Evolutionary conservation across 371 early-diverging fungal species (phyloP), one percentile per base, ranked within the genome.

Genomic region (Lichtheimia hyalospora): DNA sequence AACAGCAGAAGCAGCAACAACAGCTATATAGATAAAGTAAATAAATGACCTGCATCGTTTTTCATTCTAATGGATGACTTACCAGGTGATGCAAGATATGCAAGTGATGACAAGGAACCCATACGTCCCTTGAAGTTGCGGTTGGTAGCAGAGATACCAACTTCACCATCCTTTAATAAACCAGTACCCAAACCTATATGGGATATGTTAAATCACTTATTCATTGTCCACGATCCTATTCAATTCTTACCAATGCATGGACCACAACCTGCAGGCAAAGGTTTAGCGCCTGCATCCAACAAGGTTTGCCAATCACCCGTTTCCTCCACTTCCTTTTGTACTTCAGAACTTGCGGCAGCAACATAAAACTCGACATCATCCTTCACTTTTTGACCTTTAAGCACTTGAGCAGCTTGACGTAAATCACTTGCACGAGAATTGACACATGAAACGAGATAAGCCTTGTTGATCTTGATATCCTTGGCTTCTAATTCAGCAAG

Each of bases 121-220:
- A 97, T 97, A 39, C 98, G 88, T 40, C 98, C 98, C 82, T 96
- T 96, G 75, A 92, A 97, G 76, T 97, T 97, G 50, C 98, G 87
- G 75, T 97, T 97, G 28, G 98, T 96, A 15, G 98, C 96, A 21
- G 95, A 95, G 44, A 97, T 96, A 51, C 96, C 96, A 3, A 96
- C 92, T 75, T 96, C 96, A 18, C 91, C 91, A 70, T 96, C 96
- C 76, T 92, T 84, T 50, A 96, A 81, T 63, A 96, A 77, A 51
- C 96, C 97, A 6, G 85, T 85, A 27, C 96, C 96, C 12, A 96
- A 81, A 20, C 93, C 86, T 82, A 66, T 53, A 14, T 16, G 18
- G 2, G 40, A 50, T 5, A 50, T n/a, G n/a, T 14, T 14, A 2
- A 5, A 14, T 57, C 1, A 39, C 49, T 15, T 25, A 39, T 3